Conservation (phyloP, 1,139 yeast species). For the Hanseniaspora gamundiae region DNA sequence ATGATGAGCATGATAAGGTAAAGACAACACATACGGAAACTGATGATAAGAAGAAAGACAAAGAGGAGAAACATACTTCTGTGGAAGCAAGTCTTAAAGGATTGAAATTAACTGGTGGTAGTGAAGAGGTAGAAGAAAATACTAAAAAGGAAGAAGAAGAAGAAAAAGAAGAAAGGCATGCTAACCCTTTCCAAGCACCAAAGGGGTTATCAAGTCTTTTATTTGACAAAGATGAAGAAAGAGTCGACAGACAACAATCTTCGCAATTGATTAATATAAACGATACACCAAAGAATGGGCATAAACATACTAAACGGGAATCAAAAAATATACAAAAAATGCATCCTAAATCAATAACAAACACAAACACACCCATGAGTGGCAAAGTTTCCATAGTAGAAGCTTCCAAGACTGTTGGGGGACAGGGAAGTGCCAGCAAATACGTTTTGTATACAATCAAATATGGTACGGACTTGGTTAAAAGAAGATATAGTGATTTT, state of each 20-base stretch:
- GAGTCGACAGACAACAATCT: neutral
- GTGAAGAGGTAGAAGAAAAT: no score
- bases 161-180: no score
- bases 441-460: constrained; percentile 75
- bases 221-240: neutral
- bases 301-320: neutral
- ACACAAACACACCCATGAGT: neutral
- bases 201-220: neutral
- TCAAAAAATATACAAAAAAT: no score
- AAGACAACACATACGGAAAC: no score
- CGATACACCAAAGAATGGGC: neutral
- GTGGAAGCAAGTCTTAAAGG: no score
- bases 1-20: no score
- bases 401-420: constrained; percentile 72
- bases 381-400: constrained; percentile 40
- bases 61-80: no score
- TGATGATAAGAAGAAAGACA: no score
- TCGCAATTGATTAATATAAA: neutral
- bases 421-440: constrained; percentile 40
- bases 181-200: neutral
- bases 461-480: constrained; percentile 44
- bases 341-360: neutral
- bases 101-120: no score
- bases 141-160: no score
- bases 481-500: constrained; percentile 85